Evolutionary conservation across 441 rosid genomes (phyloP), one percentile per base, ranked within the genome.

Genomic region (Capsella rubella): DNA sequence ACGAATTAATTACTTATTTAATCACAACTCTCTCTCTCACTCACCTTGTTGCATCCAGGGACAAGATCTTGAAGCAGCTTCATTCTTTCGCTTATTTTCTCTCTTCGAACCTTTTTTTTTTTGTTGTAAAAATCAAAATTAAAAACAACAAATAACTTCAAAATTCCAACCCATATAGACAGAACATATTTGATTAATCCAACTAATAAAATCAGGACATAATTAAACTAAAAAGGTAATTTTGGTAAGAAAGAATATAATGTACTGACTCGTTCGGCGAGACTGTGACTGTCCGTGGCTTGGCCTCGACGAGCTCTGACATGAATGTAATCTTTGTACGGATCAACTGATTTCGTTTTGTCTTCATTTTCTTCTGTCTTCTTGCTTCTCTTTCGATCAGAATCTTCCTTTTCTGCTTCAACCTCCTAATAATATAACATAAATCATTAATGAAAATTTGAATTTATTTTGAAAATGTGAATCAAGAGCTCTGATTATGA

Each of bases 251-350:
- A 10, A 34, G 8, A 2, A 35, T 0, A 65, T 7, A 11, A 53
- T 2, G 18, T 55, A 71, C 93, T 84, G 70, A 88, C 93, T 76
- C 93, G 79, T 80, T 89, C 93, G 21, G 93, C 93, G 65, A 89
- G 84, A 65, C 93, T 89, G 69, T 89, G 93, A 72, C 89, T 89
- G 61, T 89, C 93, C 28, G 93, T 89, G 60, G 93, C 93, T 78
- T 89, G 93, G 18, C 91, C 93, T 49, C 93, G 79, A 46, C 91
- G 82, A 29, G 93, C 93, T 75, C 93, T 79, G 57, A 89, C 93
- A 75, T 89, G 93, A 78, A 87, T 87, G 84, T 84, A 87, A 64
- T 87, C 93, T 79, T 85, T 89, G 2, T 74, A 82, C 72, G 87
- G 81, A 72, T 87, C 88, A 6, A 81, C 72, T 11, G 72, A 69